Evolutionary conservation across 257 asterid species (phyloP), one percentile per base, ranked within the genome.

Genomic region (Solanum tarapatanum): DNA sequence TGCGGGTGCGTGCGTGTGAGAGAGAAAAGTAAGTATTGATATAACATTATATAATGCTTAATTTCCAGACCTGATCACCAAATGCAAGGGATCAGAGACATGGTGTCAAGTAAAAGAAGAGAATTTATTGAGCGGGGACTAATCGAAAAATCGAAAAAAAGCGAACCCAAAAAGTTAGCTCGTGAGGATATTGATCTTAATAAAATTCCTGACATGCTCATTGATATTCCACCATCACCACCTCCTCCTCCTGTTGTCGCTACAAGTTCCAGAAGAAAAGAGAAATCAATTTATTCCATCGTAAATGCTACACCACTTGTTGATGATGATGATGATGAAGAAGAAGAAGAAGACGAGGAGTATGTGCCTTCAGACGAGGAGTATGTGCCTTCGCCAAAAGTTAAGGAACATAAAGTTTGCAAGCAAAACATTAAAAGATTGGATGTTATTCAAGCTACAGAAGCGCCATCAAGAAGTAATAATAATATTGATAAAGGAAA

Each of bases 241-340:
- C 17, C 33, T 70, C 23, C 8, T 32, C 24, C 82, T 28, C 6
- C n/a, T 12, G 3, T 37, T 37, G 4, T 23, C 23, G 19, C 55
- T 23, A 10, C 26, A 32, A 30, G 64, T 9, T 79, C 66, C 4
- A 43, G 39, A 35, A 87, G 85, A 41, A 89, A 87, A 43, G 70
- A 89, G 82, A 89, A 75, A 62, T 84, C 88, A 3, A 51, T 84
- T 6, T 85, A 84, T 82, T 85, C 89, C 48, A 23, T 87, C 6
- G 77, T 85, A 33, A 37, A 41, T 39, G 19, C 55, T 43, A 26
- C 23, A n/a, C 69, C 32, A 28, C 11, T 17, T 28, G 1, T 28
- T 32, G 14, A 8, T 17, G 14, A 2, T 72, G 43, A 17, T 64
- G 51, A 43, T 11, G 19, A 4, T 11, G 55, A 45, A 1, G 7